These are phyloP conservation scores for Trichosporon coremiiforme DNA, from an alignment of 1,284 basidiomycete genomes.

Conservation along the genomic window DNA sequence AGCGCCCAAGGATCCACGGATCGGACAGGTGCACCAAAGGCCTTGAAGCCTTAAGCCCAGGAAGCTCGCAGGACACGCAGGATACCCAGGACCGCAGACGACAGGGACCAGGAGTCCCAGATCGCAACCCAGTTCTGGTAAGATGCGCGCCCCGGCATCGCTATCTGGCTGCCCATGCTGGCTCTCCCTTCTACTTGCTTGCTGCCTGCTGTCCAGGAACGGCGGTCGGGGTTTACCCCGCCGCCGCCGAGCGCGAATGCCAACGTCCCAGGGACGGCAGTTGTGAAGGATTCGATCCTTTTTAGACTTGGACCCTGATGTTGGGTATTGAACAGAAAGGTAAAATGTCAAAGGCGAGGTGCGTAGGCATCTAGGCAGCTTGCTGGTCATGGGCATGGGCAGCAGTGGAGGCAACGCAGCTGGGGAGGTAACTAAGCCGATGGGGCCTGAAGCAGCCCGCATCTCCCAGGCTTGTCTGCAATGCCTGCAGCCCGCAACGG, in stretches of 20 bases:
- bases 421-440: not conserved
- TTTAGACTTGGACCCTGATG: not conserved
- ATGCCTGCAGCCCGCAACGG: too few species aligned
- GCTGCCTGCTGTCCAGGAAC: not conserved
- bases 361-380: too few species aligned
- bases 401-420: too few species aligned
- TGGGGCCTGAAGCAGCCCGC: not conserved
- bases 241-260: conserved; percentile 3
- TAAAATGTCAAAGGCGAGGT: not conserved
- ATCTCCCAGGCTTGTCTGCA: not conserved
- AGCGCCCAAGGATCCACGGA: conserved; percentile 7
- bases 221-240: not conserved
- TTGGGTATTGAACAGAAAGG: conserved; percentile 14
- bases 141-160: too few species aligned
- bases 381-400: too few species aligned
- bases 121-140: not conserved
- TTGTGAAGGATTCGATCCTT: conserved; percentile 12
- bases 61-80: not conserved
- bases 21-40: not conserved
- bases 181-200: not conserved
- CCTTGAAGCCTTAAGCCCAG: not conserved
- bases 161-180: not conserved
- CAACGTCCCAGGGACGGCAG: conserved; percentile 7
- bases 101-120: not conserved
- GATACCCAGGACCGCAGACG: not conserved